Evolutionary conservation across 2,329 filamentous ascomycete genomes (phyloP).

Genomic region (Nemania serpens): DNA sequence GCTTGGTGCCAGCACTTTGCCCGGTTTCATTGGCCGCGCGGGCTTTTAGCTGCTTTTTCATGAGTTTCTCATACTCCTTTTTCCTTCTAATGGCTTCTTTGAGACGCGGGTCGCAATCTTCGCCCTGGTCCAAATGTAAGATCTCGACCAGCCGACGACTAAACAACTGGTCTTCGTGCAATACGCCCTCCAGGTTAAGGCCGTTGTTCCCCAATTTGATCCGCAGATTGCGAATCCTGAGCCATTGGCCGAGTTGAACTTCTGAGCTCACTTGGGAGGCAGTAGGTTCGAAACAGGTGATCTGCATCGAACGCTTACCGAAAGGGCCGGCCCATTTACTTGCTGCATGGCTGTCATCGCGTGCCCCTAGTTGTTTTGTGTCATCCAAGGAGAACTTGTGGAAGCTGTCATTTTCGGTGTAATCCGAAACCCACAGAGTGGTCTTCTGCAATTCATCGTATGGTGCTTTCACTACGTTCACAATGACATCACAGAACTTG

Average conservation of each 20-base stretch:
- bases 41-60: slow-evolving; percentile 36
- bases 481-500: slow-evolving; percentile 71
- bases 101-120: slow-evolving; percentile 52
- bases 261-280: slow-evolving; percentile 59
- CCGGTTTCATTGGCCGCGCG: slow-evolving; percentile 19
- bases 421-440: slow-evolving; percentile 80
- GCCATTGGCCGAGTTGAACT: slow-evolving; percentile 63
- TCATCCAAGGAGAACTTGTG: slow-evolving; percentile 52
- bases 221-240: slow-evolving; percentile 73
- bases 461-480: slow-evolving; percentile 66
- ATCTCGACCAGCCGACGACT: slow-evolving; percentile 62
- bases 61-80: slow-evolving; percentile 61
- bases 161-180: slow-evolving; percentile 63
- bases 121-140: slow-evolving; percentile 51
- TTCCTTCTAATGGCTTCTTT: slow-evolving; percentile 67
- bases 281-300: slow-evolving; percentile 74
- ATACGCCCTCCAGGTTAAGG: slow-evolving; percentile 69
- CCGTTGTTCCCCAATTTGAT: slow-evolving; percentile 61
- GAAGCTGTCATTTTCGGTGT: slow-evolving; percentile 72
- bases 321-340: slow-evolving; percentile 73
- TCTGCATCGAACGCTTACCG: slow-evolving; percentile 71
- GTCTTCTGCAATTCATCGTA: slow-evolving; percentile 51
- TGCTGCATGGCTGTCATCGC: slow-evolving; percentile 47
- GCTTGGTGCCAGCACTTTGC: slow-evolving; percentile 26
- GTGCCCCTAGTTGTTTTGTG: slow-evolving; percentile 38